Percentiles rank a stretch among this genome's conserved stretches.
These are phyloP conservation scores for Stromatinia cepivora DNA, from an alignment of 2,329 filamentous ascomycete species.

Conservation along the genomic window DNA sequence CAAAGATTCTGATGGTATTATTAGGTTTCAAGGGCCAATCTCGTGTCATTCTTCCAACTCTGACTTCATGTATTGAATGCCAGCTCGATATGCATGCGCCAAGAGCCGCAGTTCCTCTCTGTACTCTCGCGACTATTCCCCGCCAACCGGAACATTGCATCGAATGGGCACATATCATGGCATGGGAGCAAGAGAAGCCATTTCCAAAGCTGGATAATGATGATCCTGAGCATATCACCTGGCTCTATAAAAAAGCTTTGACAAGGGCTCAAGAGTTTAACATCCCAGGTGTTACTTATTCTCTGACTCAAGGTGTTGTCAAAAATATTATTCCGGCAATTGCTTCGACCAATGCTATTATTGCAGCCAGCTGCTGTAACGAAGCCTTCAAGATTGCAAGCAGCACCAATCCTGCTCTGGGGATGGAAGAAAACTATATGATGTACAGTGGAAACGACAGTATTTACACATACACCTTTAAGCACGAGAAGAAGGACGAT, in stretches of 20 bases:
- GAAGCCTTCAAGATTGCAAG: constrained; percentile 95
- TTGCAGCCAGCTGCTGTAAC: constrained; percentile 93
- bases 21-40: constrained; percentile 93
- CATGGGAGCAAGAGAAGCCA: constrained; percentile 85
- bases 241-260: constrained; percentile 86
- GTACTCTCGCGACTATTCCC: constrained; percentile 93
- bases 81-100: constrained; percentile 98
- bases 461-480: constrained; percentile 97
- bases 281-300: constrained; percentile 90
- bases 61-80: constrained; percentile 97
- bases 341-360: constrained; percentile 94
- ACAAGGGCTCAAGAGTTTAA: constrained; percentile 82
- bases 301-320: constrained; percentile 93
- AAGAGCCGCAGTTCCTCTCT: constrained; percentile 93
- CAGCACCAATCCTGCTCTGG: constrained; percentile 75
- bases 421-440: constrained; percentile 88
- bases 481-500: constrained; percentile 89
- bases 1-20: background rate
- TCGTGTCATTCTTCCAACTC: constrained; percentile 84
- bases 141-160: constrained; percentile 97
- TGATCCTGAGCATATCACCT: constrained; percentile 95
- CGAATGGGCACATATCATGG: constrained; percentile 98
- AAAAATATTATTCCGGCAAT: constrained; percentile 99
- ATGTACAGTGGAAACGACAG: constrained; percentile 97
- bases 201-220: constrained; percentile 90